phyloP scores from a whole-genome alignment of 2,329 filamentous ascomycete species.

The Balansia obtecta region DNA sequence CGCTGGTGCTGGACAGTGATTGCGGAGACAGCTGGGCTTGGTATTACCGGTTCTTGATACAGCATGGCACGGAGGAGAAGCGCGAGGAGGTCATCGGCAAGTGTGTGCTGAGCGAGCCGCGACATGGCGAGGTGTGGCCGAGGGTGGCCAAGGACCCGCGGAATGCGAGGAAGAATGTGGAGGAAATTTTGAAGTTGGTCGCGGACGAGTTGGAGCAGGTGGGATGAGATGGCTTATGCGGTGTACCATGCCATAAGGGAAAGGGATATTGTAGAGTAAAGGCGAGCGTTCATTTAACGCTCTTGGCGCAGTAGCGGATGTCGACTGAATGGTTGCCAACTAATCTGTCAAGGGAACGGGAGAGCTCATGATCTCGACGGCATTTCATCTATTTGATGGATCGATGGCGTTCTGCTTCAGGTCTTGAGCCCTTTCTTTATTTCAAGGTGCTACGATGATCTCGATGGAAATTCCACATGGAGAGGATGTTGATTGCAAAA shows the following conservation, averaged over 20 bases:
- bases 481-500: background rate
- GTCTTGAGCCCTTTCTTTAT: no score
- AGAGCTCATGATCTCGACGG: no score
- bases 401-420: no score
- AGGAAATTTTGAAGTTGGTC: slow-evolving; percentile 75
- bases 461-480: no score
- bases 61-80: slow-evolving; percentile 95
- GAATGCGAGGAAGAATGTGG: slow-evolving; percentile 61
- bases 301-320: background rate
- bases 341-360: no score
- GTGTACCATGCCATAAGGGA: background rate
- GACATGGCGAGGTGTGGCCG: slow-evolving; percentile 90
- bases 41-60: slow-evolving; percentile 87
- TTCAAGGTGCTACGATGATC: no score
- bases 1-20: slow-evolving; percentile 76
- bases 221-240: background rate
- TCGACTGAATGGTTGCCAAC: no score
- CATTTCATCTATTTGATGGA: no score
- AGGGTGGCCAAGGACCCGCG: slow-evolving; percentile 70
- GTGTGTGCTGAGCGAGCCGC: slow-evolving; percentile 71
- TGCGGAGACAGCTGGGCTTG: slow-evolving; percentile 92
- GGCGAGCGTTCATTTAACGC: background rate
- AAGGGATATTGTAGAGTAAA: no score
- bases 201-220: slow-evolving; percentile 32
- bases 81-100: slow-evolving; percentile 70